Base-by-base conservation (phyloP, 208 protist genomes). In the Leishmania braziliensis region DNA sequence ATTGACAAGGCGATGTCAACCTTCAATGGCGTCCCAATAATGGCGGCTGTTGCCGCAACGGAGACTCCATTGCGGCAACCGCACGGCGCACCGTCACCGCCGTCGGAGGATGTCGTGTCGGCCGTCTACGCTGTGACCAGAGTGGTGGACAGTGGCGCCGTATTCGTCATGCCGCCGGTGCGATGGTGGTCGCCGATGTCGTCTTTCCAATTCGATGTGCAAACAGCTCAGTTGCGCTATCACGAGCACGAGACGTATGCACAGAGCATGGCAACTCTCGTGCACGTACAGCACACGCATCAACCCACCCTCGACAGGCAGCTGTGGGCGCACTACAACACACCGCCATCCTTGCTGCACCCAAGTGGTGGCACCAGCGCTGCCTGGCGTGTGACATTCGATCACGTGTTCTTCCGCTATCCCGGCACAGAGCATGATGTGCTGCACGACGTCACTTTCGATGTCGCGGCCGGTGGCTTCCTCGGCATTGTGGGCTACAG, bases 401-500 rank as follows among this genome's bases (percentile, higher is more conserved):
- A 85, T 23, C 70, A 90, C 63, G 93, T 96, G 14, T 92, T 51
- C 72, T 95, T 95, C 76, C 88, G 89, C 71, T 95, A 96, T 77
- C 90, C 89, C 5, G 86, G 85, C 26, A 65, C 69, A 10, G 36
- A 62, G 56, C 18, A 29, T 0, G 92, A 88, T 78, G 88, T 88
- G 39, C 76, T 96, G 43, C 73, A 78, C 5, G 84, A 88, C 39
- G 86, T 96, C 43, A 89, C 84, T 33, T 96, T 96, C 79, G 77
- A 74, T 39, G 56, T 95, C 23, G 43, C 68, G 3, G 77, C 87
- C 0, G 91, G 93, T 6, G 71, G 75, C 62, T 90, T 90, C 63
- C 80, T 93, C 29, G 93, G 91, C 5, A 89, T 96, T 77, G 78
- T 93, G 48, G 93, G 93, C 48, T 93, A 81, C 78, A 96, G 93